Evolutionary conservation across 2,329 filamentous ascomycete species (phyloP).

Genomic region (Cryphonectria parasitica): DNA sequence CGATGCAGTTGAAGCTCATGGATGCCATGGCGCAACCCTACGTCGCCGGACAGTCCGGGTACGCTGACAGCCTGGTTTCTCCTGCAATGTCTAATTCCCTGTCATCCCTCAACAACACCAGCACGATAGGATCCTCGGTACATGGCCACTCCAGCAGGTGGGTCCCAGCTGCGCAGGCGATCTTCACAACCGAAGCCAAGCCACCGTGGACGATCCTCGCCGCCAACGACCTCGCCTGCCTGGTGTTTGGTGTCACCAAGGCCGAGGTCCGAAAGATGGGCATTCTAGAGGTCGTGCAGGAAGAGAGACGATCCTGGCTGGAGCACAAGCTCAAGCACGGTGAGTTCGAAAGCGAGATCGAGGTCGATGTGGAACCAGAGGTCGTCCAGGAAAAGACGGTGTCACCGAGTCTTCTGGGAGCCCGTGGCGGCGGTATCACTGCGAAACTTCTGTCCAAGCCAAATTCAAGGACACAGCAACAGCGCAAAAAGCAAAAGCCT

Average conservation of each 20-base stretch:
- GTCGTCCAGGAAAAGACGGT: conserved; percentile 38
- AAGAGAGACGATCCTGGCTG: conserved; percentile 87
- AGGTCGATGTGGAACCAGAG: conserved; percentile 43
- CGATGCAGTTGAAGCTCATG: conserved; percentile 79
- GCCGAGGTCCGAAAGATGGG: conserved; percentile 93
- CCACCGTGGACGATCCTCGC: conserved; percentile 95
- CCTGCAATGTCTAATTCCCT: conserved; percentile 48
- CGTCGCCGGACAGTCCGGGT: conserved; percentile 52
- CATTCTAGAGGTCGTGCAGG: conserved; percentile 91
- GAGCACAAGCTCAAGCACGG: conserved; percentile 78
- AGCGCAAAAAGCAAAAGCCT: conserved; percentile 10
- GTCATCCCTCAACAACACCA: conserved; percentile 48
- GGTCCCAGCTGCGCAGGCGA: conserved; percentile 89
- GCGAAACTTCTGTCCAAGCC: conserved; percentile 87
- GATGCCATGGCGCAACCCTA: conserved; percentile 87
- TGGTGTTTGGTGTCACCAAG: conserved; percentile 99
- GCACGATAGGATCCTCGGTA: conserved; percentile 60
- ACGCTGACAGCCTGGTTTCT: conserved; percentile 46
- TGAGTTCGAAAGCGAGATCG: conserved; percentile 51
- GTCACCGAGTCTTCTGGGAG: conserved; percentile 65
- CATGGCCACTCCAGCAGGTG: conserved; percentile 90
- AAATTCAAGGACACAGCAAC: conserved; percentile 55
- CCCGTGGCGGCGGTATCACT: conserved; percentile 75
- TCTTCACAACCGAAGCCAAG: conserved; percentile 92
- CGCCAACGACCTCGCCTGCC: conserved; percentile 92